Percentiles rank a stretch among this genome's conserved stretches.
phyloP scores from a whole-genome alignment of 768 basidiomycete genomes.

The Podaxis sp. region DNA sequence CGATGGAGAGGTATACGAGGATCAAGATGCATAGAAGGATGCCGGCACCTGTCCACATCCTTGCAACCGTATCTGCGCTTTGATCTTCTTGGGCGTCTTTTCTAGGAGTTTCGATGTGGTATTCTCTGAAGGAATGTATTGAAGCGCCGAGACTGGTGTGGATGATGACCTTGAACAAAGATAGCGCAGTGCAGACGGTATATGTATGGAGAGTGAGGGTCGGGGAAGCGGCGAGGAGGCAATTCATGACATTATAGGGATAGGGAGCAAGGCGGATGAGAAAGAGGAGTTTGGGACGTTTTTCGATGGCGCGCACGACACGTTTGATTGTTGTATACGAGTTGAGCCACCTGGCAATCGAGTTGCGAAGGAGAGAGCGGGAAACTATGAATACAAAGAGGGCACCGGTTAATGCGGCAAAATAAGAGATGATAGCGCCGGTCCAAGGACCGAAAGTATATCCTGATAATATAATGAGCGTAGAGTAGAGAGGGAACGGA shows the following conservation, averaged over 20 bases:
- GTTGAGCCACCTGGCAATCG: conserved; percentile 71
- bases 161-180: conserved; percentile 86
- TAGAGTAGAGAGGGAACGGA: conserved; percentile 90
- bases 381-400: conserved; percentile 81
- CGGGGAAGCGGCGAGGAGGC: conserved; percentile 84
- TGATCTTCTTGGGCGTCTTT: conserved; percentile 37
- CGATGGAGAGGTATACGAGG: conserved; percentile 75
- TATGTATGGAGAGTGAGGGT: conserved; percentile 79
- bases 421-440: conserved; percentile 85
- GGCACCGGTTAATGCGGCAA: conserved; percentile 82
- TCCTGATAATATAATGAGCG: conserved; percentile 87
- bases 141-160: conserved; percentile 88
- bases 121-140: conserved; percentile 79
- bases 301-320: conserved; percentile 84
- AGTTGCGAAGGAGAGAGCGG: conserved; percentile 66
- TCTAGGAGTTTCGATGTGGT: conserved; percentile 37
- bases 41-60: conserved; percentile 66
- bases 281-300: conserved; percentile 83
- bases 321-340: conserved; percentile 71
- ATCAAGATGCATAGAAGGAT: conserved; percentile 71
- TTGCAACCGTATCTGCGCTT: conserved; percentile 47
- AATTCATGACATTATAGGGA: conserved; percentile 95
- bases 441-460: conserved; percentile 86
- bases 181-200: conserved; percentile 75
- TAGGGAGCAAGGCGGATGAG: conserved; percentile 91